phyloP scores from a whole-genome alignment of 768 basidiomycete genomes.

The Porphyrellus cyaneotinctus region DNA sequence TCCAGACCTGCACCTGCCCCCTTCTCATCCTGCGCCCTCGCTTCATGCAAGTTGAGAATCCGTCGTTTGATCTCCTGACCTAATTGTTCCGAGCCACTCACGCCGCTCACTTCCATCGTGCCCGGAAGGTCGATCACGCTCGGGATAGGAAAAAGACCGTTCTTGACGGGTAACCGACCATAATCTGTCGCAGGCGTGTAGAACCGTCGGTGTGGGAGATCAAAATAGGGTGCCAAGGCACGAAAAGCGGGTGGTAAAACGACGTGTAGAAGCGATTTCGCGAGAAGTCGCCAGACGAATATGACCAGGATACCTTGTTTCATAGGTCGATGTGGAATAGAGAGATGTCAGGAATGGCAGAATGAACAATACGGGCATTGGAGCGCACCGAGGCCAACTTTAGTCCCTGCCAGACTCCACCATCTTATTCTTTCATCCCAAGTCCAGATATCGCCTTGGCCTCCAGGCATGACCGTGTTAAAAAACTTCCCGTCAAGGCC shows the following conservation, averaged over 20 bases:
- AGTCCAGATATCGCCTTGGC: conserved; percentile 39
- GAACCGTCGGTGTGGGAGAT: conserved; percentile 78
- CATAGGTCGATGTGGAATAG: neutral
- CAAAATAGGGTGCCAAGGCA: conserved; percentile 58
- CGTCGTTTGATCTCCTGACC: conserved; percentile 28
- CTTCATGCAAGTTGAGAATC: conserved; percentile 1
- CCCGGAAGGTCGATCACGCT: conserved; percentile 77
- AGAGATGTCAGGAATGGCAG: neutral
- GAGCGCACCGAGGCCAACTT: conserved; percentile 40
- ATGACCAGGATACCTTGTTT: conserved; percentile 68
- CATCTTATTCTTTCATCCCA: conserved; percentile 34
- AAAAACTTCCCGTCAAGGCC: conserved; percentile 37
- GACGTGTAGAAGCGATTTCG: conserved; percentile 70
- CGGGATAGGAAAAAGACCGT: conserved; percentile 67
- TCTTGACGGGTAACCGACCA: conserved; percentile 57
- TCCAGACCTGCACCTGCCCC: conserved; percentile 19
- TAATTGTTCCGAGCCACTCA: conserved; percentile 36
- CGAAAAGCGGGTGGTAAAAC: conserved; percentile 85
- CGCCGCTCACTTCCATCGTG: conserved; percentile 37
- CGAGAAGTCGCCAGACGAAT: conserved; percentile 84
- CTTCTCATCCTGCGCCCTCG: conserved; percentile 16
- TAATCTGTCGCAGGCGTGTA: conserved; percentile 94
- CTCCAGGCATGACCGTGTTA: conserved; percentile 51
- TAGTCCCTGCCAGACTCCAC: conserved; percentile 35
- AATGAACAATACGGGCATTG: neutral